Evolutionary conservation across 2,329 filamentous ascomycete genomes (phyloP).

Genomic region (Ophiosphaerella korrae): DNA sequence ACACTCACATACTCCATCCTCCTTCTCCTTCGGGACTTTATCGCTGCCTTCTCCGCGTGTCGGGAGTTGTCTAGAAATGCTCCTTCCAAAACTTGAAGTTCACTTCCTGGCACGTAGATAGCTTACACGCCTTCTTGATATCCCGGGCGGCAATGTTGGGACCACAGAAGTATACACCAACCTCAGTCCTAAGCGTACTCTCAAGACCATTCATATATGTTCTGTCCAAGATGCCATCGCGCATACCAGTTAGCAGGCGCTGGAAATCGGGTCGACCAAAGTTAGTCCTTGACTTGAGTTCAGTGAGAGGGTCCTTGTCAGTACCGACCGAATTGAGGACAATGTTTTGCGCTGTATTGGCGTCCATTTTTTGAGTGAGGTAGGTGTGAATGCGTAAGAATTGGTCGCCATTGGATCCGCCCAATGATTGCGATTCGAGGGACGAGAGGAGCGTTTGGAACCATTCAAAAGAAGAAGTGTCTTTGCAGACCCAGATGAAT

Average conservation of each 20-base stretch:
- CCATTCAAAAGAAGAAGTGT: slow-evolving; percentile 96
- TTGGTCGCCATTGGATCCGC: slow-evolving; percentile 68
- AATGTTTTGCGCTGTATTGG: slow-evolving; percentile 94
- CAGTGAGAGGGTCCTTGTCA: slow-evolving; percentile 86
- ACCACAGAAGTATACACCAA: slow-evolving; percentile 98
- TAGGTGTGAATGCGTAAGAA: slow-evolving; percentile 99
- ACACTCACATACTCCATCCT: neutral
- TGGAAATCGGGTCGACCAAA: slow-evolving; percentile 92
- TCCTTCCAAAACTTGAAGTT: slow-evolving; percentile 99
- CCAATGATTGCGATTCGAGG: slow-evolving; percentile 82
- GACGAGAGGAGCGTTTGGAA: slow-evolving; percentile 93
- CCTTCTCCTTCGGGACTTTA: neutral
- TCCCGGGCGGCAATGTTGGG: slow-evolving; percentile 79
- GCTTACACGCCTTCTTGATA: slow-evolving; percentile 81
- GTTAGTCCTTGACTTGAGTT: slow-evolving; percentile 87
- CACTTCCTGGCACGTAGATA: slow-evolving; percentile 75
- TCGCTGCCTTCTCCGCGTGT: neutral
- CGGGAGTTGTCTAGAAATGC: slow-evolving; percentile 60
- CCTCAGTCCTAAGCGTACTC: slow-evolving; percentile 75
- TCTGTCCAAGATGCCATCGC: slow-evolving; percentile 82
- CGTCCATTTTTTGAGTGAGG: slow-evolving; percentile 89
- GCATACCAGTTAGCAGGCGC: slow-evolving; percentile 80
- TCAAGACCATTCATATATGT: slow-evolving; percentile 85
- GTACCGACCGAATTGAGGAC: slow-evolving; percentile 93
- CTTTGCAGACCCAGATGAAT: slow-evolving; percentile 98